A percentile compares a stretch with the other conserved stretches of the same genome.
Evolutionary conservation across 2,329 filamentous ascomycete genomes (phyloP).

Genomic region (Alternaria incomplexa): DNA sequence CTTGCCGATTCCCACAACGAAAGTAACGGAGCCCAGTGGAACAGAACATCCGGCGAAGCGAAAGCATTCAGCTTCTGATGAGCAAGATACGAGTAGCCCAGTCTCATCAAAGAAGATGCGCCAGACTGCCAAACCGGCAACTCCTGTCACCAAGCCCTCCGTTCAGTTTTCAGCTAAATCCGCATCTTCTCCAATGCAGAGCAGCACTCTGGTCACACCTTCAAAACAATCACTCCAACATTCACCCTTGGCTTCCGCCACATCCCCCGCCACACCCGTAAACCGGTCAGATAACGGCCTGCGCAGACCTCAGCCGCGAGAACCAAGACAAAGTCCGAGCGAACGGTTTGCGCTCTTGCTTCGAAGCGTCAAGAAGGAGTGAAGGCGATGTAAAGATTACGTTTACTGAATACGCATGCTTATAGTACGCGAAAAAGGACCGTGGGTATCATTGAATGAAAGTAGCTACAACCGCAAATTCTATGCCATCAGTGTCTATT

Average conservation of each 20-base stretch:
- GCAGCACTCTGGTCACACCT: not conserved
- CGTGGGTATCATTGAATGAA: conserved; percentile 14
- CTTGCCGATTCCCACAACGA: no score
- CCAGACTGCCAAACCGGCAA: no score
- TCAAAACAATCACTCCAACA: not conserved
- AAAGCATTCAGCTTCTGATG: no score
- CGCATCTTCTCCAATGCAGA: no score
- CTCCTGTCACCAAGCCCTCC: no score
- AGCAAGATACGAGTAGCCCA: no score
- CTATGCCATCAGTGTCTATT: conserved; percentile 12
- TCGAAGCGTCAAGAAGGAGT: no score
- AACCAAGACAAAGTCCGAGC: not conserved
- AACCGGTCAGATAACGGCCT: not conserved
- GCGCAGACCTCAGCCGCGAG: not conserved
- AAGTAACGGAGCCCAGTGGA: no score
- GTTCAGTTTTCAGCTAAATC: no score
- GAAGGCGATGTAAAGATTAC: no score
- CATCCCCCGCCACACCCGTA: not conserved
- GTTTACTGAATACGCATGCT: not conserved
- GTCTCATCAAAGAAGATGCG: no score
- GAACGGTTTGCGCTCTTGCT: not conserved
- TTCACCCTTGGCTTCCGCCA: not conserved
- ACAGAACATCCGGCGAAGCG: no score
- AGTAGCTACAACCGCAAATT: not conserved
- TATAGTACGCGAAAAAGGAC: conserved; percentile 1